Conservation (phyloP, 208 protist genomes). For the Leishmania amazonensis region DNA sequence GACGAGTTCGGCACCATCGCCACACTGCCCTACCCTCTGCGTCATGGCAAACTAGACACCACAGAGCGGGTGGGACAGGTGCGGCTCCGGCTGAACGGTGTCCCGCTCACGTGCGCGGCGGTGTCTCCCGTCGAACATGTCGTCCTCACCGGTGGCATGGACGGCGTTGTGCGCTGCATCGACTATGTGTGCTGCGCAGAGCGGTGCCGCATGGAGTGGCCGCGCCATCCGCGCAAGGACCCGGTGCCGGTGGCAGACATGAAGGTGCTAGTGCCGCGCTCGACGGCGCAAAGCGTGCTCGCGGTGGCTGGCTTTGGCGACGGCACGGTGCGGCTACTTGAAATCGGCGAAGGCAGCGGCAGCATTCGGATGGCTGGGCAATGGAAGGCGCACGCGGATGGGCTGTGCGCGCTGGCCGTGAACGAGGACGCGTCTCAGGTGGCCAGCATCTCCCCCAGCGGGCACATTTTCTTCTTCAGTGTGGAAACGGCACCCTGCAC, state of each 20-base stretch:
- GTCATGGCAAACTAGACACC: background rate
- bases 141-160: constrained; percentile 88
- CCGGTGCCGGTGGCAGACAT: constrained; percentile 20
- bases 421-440: constrained; percentile 61
- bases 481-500: constrained; percentile 28
- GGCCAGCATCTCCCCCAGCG: constrained; percentile 81
- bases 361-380: constrained; percentile 31
- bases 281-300: constrained; percentile 22
- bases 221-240: constrained; percentile 1
- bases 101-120: constrained; percentile 77
- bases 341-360: constrained; percentile 19
- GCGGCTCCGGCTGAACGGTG: constrained; percentile 88
- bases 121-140: constrained; percentile 81
- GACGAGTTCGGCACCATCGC: constrained; percentile 67
- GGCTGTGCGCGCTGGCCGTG: constrained; percentile 65
- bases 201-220: constrained; percentile 33
- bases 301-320: constrained; percentile 85
- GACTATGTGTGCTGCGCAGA: constrained; percentile 85
- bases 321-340: constrained; percentile 85
- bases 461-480: constrained; percentile 94
- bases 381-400: constrained; percentile 75
- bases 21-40: constrained; percentile 35
- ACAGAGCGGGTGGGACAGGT: background rate
- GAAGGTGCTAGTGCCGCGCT: constrained; percentile 20
- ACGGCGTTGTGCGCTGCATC: constrained; percentile 91